Evolutionary conservation across 352 stramenopile species (phyloP).

Genomic region (Phytopythium montanum): DNA sequence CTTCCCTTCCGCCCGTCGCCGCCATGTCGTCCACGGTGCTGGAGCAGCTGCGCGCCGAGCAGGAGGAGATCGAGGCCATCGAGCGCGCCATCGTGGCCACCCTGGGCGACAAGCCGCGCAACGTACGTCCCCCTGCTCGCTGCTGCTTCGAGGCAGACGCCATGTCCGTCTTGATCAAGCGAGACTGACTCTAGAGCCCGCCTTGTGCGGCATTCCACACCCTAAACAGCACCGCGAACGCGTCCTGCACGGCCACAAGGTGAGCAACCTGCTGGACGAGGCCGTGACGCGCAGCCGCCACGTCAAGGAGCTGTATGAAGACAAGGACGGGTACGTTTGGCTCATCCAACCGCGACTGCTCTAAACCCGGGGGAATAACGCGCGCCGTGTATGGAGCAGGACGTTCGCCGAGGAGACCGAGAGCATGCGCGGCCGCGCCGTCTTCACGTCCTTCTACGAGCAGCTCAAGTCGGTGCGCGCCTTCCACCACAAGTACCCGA

Average conservation of each 20-base stretch:
- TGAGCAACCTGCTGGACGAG: conserved; percentile 74
- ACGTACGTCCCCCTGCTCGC: conserved; percentile 36
- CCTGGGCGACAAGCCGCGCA: conserved; percentile 75
- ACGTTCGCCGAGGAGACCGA: conserved; percentile 78
- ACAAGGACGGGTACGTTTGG: conserved; percentile 67
- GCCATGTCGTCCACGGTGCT: conserved; percentile 83
- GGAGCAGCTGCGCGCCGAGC: conserved; percentile 76
- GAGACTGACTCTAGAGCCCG: background rate
- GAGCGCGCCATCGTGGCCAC: conserved; percentile 72
- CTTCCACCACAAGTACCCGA: conserved; percentile 86
- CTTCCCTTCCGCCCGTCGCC: background rate
- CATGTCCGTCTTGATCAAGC: background rate
- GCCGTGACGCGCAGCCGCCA: conserved; percentile 67
- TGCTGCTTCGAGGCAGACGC: background rate
- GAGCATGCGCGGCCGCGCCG: conserved; percentile 63
- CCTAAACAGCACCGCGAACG: conserved; percentile 58
- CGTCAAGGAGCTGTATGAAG: conserved; percentile 76
- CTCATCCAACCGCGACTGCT: background rate
- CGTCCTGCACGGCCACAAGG: conserved; percentile 80
- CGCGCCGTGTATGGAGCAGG: conserved; percentile 16
- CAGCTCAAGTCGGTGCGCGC: conserved; percentile 80
- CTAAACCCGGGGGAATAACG: background rate
- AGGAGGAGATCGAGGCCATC: conserved; percentile 78
- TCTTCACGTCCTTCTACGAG: conserved; percentile 90
- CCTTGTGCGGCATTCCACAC: conserved; percentile 1